phyloP scores from a whole-genome alignment of 768 basidiomycete species.

The Leucocoprinus sp. region DNA sequence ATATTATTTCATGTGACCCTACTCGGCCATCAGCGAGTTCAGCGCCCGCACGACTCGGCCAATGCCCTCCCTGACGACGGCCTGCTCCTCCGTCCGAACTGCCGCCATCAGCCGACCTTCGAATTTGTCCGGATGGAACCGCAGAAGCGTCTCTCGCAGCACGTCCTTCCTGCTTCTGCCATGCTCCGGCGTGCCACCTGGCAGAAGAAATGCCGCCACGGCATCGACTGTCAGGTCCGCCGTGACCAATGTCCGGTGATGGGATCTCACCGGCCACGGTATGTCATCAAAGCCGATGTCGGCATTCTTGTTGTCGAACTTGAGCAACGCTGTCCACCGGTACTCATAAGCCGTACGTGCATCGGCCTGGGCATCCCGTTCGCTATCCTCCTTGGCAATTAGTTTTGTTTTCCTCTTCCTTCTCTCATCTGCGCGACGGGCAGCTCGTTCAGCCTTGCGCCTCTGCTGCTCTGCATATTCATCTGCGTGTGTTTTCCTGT shows the following conservation, averaged over 20 bases:
- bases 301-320: constrained; percentile 16
- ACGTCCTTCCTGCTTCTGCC: constrained; percentile 51
- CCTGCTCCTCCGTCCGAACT: constrained; percentile 38
- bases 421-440: constrained; percentile 46
- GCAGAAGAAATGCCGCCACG: constrained; percentile 51
- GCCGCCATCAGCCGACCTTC: constrained; percentile 61
- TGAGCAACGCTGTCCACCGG: constrained; percentile 48
- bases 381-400: constrained; percentile 41
- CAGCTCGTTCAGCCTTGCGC: constrained; percentile 43
- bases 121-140: constrained; percentile 80
- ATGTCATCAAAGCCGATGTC: constrained; percentile 45
- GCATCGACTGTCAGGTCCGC: constrained; percentile 50
- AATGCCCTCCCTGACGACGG: constrained; percentile 48
- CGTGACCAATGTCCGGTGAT: too few species aligned
- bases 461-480: constrained; percentile 58
- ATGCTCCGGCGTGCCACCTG: constrained; percentile 17
- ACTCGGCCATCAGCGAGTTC: constrained; percentile 41
- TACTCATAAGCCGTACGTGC: constrained; percentile 47
- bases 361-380: constrained; percentile 36
- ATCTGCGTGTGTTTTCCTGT: constrained; percentile 59
- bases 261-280: constrained; percentile 78
- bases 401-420: constrained; percentile 43
- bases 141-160: constrained; percentile 57
- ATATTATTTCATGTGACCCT: constrained; percentile 2
- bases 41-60: constrained; percentile 56